Percentiles rank a stretch among this genome's conserved stretches.
Evolutionary conservation across 2,329 filamentous ascomycete species (phyloP).

Genomic region (Cladophialophora chaetospira): DNA sequence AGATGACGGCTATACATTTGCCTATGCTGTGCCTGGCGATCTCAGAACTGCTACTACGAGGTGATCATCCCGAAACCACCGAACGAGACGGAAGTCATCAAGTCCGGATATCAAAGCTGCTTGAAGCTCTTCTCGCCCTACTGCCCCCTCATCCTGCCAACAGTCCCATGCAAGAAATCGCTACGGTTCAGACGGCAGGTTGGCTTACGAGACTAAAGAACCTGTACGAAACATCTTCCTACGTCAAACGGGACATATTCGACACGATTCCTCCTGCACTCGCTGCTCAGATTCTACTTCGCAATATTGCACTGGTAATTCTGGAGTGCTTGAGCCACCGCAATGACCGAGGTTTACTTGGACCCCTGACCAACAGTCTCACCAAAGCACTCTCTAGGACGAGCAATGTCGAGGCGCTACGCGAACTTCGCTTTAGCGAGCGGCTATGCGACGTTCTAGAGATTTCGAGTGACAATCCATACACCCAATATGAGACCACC

Average conservation of each 20-base stretch:
- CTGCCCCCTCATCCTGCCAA: constrained; percentile 30
- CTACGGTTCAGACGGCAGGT: not conserved
- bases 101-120: constrained; percentile 48
- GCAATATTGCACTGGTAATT: constrained; percentile 20
- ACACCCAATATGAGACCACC: constrained; percentile 14
- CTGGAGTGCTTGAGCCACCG: constrained; percentile 19
- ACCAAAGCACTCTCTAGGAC: constrained; percentile 14
- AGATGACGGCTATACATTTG: constrained; percentile 62
- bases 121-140: constrained; percentile 34
- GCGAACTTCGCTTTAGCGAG: constrained; percentile 12
- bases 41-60: constrained; percentile 27
- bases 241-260: constrained; percentile 15
- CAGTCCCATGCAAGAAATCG: not conserved
- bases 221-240: constrained; percentile 18
- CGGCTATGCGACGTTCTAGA: constrained; percentile 9
- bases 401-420: constrained; percentile 14
- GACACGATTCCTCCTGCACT: constrained; percentile 9
- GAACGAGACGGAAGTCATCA: constrained; percentile 43
- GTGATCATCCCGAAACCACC: not conserved
- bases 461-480: not conserved
- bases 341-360: constrained; percentile 5
- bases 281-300: constrained; percentile 19
- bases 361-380: constrained; percentile 15
- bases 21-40: constrained; percentile 27
- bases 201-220: constrained; percentile 19